Conservation (phyloP, 306 rosid species). For the Abrus precatorius region DNA sequence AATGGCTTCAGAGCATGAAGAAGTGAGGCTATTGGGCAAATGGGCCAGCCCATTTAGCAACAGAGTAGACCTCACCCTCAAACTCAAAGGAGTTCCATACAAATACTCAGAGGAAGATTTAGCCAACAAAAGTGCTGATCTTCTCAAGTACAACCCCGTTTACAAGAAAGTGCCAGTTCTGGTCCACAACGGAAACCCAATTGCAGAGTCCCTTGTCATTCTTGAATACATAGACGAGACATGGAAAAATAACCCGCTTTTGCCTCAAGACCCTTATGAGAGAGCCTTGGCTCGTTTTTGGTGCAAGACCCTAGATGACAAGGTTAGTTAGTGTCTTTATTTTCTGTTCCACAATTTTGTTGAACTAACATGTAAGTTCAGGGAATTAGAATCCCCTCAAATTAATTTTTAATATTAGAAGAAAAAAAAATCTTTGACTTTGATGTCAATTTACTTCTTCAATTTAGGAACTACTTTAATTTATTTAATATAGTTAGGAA, state of each 20-base stretch:
- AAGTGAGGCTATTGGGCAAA: slow-evolving; percentile 49
- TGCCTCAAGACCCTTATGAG: slow-evolving; percentile 53
- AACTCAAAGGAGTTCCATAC: slow-evolving; percentile 53
- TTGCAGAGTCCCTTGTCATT: slow-evolving; percentile 54
- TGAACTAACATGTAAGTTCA: too few species aligned
- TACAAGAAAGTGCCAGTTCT: slow-evolving; percentile 58
- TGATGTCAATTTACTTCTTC: too few species aligned
- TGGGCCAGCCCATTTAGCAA: slow-evolving; percentile 56
- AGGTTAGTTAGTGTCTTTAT: slow-evolving; percentile 49
- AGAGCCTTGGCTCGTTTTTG: slow-evolving; percentile 58
- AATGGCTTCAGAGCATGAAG: slow-evolving; percentile 37
- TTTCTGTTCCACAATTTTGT: neutral
- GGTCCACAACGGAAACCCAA: slow-evolving; percentile 53
- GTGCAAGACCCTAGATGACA: slow-evolving; percentile 52
- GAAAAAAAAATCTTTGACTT: too few species aligned
- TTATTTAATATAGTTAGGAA: too few species aligned
- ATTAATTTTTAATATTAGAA: too few species aligned
- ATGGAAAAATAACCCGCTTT: slow-evolving; percentile 46
- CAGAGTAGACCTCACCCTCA: slow-evolving; percentile 51
- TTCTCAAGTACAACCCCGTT: slow-evolving; percentile 55
- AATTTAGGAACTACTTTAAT: too few species aligned
- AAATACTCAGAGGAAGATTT: slow-evolving; percentile 48
- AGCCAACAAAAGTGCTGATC: slow-evolving; percentile 46
- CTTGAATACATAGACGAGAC: slow-evolving; percentile 59
- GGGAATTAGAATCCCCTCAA: too few species aligned